A percentile compares a stretch with the other conserved stretches of the same genome.
Conservation (phyloP, 2,329 filamentous ascomycete species). For the Phyllosticta citrichinensis region DNA sequence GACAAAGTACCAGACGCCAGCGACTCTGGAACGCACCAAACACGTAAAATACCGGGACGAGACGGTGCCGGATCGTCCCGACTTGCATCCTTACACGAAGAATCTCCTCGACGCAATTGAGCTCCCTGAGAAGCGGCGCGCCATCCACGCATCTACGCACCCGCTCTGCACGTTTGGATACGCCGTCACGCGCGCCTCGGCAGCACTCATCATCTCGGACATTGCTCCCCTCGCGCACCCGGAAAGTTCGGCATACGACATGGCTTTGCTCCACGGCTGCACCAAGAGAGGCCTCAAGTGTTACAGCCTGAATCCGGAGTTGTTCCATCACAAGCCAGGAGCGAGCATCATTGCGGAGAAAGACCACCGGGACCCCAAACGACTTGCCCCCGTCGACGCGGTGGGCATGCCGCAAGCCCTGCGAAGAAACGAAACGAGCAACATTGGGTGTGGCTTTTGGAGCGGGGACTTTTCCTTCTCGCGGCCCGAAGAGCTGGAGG, state of each 20-base stretch:
- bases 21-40: slow-evolving; percentile 21
- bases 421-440: slow-evolving; percentile 25
- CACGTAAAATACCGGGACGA: slow-evolving; percentile 28
- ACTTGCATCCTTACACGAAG: slow-evolving; percentile 32
- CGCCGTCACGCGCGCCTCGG: slow-evolving; percentile 24
- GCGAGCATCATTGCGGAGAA: slow-evolving; percentile 26
- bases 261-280: slow-evolving; percentile 29
- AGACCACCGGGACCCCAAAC: slow-evolving; percentile 17
- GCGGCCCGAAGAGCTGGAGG: slow-evolving; percentile 21
- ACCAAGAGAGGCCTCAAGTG: slow-evolving; percentile 27
- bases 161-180: slow-evolving; percentile 37
- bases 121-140: slow-evolving; percentile 28
- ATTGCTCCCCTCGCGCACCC: slow-evolving; percentile 21
- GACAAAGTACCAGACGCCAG: slow-evolving; percentile 13
- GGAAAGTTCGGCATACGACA: slow-evolving; percentile 23
- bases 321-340: slow-evolving; percentile 35
- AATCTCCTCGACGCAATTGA: slow-evolving; percentile 26
- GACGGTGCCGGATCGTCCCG: slow-evolving; percentile 24
- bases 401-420: slow-evolving; percentile 22
- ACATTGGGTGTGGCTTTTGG: slow-evolving; percentile 32
- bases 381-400: slow-evolving; percentile 24
- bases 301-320: slow-evolving; percentile 34
- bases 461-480: slow-evolving; percentile 25
- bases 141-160: slow-evolving; percentile 31
- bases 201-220: slow-evolving; percentile 21